These are phyloP conservation scores for Mortierella claussenii DNA, from an alignment of 192 early-diverging fungal genomes.

Conservation along the genomic window DNA sequence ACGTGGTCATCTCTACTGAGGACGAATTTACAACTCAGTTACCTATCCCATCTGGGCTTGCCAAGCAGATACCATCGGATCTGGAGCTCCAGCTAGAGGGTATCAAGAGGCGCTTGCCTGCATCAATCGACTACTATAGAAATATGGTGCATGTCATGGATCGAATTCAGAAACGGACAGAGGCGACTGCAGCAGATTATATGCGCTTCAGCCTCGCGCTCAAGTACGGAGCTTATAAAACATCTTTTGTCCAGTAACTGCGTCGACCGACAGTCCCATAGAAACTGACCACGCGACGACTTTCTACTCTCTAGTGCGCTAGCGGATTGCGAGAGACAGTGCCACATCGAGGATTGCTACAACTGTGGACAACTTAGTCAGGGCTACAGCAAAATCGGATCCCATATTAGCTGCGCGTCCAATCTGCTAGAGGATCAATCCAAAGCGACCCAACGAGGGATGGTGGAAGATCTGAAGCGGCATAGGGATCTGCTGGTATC, in stretches of 20 bases:
- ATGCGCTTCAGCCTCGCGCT: constrained; percentile 65
- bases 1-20: constrained; percentile 60
- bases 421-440: constrained; percentile 49
- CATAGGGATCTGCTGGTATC: constrained; percentile 71
- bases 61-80: constrained; percentile 52
- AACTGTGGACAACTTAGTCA: constrained; percentile 61
- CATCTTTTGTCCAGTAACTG: background rate
- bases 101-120: constrained; percentile 54
- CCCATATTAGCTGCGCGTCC: constrained; percentile 36
- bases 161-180: constrained; percentile 65
- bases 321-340: constrained; percentile 61
- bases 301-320: constrained; percentile 24
- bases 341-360: constrained; percentile 64
- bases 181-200: constrained; percentile 69
- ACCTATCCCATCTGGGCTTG: constrained; percentile 13
- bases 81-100: constrained; percentile 61
- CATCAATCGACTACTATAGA: constrained; percentile 64
- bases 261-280: constrained; percentile 26
- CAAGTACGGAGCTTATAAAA: constrained; percentile 54
- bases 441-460: constrained; percentile 56
- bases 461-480: constrained; percentile 74
- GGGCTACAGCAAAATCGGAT: constrained; percentile 48
- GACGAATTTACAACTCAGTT: constrained; percentile 61
- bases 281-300: background rate
- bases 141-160: constrained; percentile 71